These are phyloP conservation scores for Gynandropsis gynandra DNA, from an alignment of 345 rosid species.

Conservation along the genomic window DNA sequence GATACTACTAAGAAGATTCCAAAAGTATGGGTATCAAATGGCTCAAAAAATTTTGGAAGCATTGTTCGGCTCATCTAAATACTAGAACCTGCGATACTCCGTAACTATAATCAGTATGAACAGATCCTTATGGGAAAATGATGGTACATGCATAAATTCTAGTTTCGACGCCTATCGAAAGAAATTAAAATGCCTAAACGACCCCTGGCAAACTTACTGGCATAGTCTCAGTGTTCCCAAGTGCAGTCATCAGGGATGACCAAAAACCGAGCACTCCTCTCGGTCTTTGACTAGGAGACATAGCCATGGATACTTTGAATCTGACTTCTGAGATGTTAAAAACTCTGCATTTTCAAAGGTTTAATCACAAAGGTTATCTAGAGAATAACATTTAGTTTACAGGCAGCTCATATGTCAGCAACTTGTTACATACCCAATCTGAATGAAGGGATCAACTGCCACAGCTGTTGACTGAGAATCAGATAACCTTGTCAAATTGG, in stretches of 20 bases:
- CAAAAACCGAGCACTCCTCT: conserved; percentile 97
- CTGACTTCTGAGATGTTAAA: conserved; percentile 84
- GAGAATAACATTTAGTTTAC: conserved; percentile 1
- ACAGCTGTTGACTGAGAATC: conserved; percentile 68
- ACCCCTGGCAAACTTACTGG: conserved; percentile 46
- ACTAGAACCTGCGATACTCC: conserved; percentile 11
- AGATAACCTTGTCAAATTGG: conserved; percentile 61
- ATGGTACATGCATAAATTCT: conserved; percentile 3
- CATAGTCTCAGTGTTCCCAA: conserved; percentile 98
- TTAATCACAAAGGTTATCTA: conserved; percentile 9
- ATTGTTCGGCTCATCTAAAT: not conserved
- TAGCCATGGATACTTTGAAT: conserved; percentile 83
- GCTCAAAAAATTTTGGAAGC: too few species aligned
- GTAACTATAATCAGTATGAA: not conserved
- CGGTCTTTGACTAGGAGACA: conserved; percentile 97
- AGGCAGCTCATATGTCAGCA: conserved; percentile 6
- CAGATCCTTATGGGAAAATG: not conserved
- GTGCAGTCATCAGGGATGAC: conserved; percentile 97
- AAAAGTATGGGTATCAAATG: too few species aligned
- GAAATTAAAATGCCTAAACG: too few species aligned
- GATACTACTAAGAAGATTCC: too few species aligned
- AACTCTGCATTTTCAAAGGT: conserved; percentile 49
- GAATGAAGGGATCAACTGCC: conserved; percentile 93
- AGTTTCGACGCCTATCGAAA: too few species aligned
- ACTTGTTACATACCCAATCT: conserved; percentile 57